Evolutionary conservation across 345 rosid genomes (phyloP), one percentile per base, ranked within the genome.

Genomic region (Euclidium syriacum): DNA sequence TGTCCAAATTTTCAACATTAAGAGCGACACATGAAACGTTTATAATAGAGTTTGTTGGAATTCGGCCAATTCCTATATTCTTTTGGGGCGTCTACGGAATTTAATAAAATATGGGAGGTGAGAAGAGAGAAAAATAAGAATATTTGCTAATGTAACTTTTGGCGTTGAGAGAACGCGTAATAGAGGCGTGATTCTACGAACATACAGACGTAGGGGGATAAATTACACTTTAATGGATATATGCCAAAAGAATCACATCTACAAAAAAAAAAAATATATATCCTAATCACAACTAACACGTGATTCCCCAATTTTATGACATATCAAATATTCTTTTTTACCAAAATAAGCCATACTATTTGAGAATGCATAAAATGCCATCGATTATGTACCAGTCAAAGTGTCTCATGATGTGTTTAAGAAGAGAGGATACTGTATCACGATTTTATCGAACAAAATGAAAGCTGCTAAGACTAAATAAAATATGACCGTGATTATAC

Each of bases 111-210:
- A 17, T 46, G 20, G 33, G 64, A n/a, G 32, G 41, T 16, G 10
- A 9, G 3, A 49, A 0, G 15, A 23, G 47, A 60, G 12, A 51
- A 50, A 17, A 5, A 34, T 40, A 43, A 67, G 39, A 48, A 22
- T 50, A 50, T 22, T 33, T 29, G 10, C 0, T 19, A 35, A 49
- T 22, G 16, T 32, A 14, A 49, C 49, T 29, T 44, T 58, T 41
- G 34, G 73, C 73, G 73, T 69, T 61, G 24, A 7, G 34, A 36
- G 30, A 33, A 60, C 73, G 73, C 73, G 55, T 8, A 59, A 34
- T 59, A 33, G 48, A 60, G 48, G 47, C 67, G 25, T 39, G 47
- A 59, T 58, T 67, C 65, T 4, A 8, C 15, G 2, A 18, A 46
- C 30, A 54, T 46, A 24, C 26, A 17, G 43, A 32, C 15, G 56